These are phyloP conservation scores for Otatea glauca DNA, from an alignment of 176 grass and related monocot genomes.

Conservation along the genomic window DNA sequence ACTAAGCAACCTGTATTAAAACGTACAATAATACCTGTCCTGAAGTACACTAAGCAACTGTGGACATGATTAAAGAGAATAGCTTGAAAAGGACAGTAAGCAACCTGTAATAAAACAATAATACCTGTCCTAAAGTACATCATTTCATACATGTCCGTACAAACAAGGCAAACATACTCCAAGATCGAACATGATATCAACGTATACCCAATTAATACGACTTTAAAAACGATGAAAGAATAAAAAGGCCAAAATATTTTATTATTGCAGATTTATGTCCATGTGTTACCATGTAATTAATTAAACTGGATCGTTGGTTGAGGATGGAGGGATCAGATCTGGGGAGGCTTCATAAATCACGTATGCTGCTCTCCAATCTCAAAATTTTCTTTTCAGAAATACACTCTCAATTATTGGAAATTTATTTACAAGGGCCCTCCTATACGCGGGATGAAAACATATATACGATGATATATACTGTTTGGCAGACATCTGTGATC, in stretches of 20 bases:
- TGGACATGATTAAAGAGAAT: background rate
- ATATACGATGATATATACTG: background rate
- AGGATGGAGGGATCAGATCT: background rate
- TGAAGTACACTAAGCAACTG: background rate
- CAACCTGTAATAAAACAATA: background rate
- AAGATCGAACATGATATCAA: background rate
- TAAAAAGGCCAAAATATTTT: background rate
- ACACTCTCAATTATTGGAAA: background rate
- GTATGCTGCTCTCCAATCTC: background rate
- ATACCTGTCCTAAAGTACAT: constrained; percentile 10
- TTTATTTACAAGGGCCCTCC: background rate
- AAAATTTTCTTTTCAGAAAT: background rate
- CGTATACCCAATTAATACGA: background rate
- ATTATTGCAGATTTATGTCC: background rate
- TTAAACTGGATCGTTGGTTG: background rate
- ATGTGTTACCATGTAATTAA: background rate
- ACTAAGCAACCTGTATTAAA: no score
- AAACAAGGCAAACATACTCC: constrained; percentile 28
- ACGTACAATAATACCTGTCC: no score
- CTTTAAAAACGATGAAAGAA: background rate
- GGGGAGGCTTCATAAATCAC: background rate
- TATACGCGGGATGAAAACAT: background rate
- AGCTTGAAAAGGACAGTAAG: no score
- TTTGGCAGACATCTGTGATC: background rate
- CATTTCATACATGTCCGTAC: constrained; percentile 25